Percentiles rank a stretch among this genome's conserved stretches.
These are phyloP conservation scores for Talaromyces verruculosus DNA, from an alignment of 2,329 filamentous ascomycete genomes.

Conservation along the genomic window DNA sequence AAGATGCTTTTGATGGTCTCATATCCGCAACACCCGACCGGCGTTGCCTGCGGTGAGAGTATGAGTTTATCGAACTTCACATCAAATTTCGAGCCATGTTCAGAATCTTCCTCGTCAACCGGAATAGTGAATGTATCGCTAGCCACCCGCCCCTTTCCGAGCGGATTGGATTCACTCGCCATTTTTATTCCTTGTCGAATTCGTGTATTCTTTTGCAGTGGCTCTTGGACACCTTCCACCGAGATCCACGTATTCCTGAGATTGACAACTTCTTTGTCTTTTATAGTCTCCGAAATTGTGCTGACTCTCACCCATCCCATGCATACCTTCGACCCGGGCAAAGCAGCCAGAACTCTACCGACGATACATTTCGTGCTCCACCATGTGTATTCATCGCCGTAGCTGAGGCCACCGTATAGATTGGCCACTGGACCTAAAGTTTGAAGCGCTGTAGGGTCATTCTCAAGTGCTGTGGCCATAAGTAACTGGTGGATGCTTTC, in stretches of 20 bases:
- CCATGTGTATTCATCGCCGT: slow-evolving; percentile 47
- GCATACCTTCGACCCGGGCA: slow-evolving; percentile 48
- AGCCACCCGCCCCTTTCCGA: slow-evolving; percentile 41
- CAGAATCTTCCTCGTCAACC: slow-evolving; percentile 30
- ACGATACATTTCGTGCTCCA: slow-evolving; percentile 59
- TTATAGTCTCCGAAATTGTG: slow-evolving; percentile 35
- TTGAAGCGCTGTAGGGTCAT: slow-evolving; percentile 51
- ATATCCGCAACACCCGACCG: slow-evolving; percentile 22
- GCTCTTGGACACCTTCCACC: slow-evolving; percentile 36
- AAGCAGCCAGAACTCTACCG: slow-evolving; percentile 53
- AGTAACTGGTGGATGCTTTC: slow-evolving; percentile 55
- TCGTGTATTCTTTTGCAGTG: slow-evolving; percentile 33
- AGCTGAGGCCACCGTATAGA: slow-evolving; percentile 57
- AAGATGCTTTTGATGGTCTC: slow-evolving; percentile 23
- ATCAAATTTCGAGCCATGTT: slow-evolving; percentile 26
- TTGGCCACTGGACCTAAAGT: slow-evolving; percentile 53
- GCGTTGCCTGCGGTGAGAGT: not conserved
- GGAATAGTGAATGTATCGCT: slow-evolving; percentile 42
- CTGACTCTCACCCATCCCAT: slow-evolving; percentile 57
- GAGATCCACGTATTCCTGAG: slow-evolving; percentile 53
- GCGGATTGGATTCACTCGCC: slow-evolving; percentile 41
- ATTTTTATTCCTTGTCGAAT: slow-evolving; percentile 46
- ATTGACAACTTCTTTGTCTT: slow-evolving; percentile 23
- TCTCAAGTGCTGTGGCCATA: slow-evolving; percentile 58
- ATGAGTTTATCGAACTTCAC: slow-evolving; percentile 10